These are phyloP conservation scores for Penicillium robsamsonii DNA, from an alignment of 495 filamentous ascomycete genomes.

Conservation along the genomic window DNA sequence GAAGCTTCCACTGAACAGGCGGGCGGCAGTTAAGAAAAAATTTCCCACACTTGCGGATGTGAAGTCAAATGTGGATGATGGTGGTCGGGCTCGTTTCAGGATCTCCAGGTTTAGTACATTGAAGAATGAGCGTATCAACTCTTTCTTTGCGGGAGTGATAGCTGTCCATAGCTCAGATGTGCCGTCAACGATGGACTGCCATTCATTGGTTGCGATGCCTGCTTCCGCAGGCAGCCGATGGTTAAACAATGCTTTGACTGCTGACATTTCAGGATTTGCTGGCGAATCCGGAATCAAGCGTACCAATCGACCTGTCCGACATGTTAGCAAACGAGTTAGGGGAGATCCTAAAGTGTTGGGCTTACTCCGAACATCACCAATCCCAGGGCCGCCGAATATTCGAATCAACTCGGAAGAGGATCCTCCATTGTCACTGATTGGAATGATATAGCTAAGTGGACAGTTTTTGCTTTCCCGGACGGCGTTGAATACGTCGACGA, in stretches of 20 bases:
- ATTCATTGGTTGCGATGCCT: constrained; percentile 54
- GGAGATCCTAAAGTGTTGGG: constrained; percentile 11
- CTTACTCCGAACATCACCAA: constrained; percentile 87
- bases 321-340: constrained; percentile 3
- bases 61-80: constrained; percentile 81
- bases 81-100: constrained; percentile 75
- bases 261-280: constrained; percentile 59
- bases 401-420: constrained; percentile 88
- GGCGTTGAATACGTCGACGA: constrained; percentile 84
- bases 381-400: constrained; percentile 90
- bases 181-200: constrained; percentile 86
- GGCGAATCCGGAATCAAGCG: constrained; percentile 77
- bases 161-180: constrained; percentile 69
- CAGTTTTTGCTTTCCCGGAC: constrained; percentile 69
- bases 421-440: constrained; percentile 93
- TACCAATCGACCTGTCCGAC: constrained; percentile 69
- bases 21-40: constrained; percentile 81
- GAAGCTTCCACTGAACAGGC: constrained; percentile 77
- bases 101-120: constrained; percentile 88
- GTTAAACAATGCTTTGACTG: constrained; percentile 82
- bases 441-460: constrained; percentile 79
- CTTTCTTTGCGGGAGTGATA: constrained; percentile 80
- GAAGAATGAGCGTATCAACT: constrained; percentile 87
- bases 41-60: constrained; percentile 88
- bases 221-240: constrained; percentile 66